Conservation (phyloP, 1,284 basidiomycete genomes). For the Ustilago sp. region DNA sequence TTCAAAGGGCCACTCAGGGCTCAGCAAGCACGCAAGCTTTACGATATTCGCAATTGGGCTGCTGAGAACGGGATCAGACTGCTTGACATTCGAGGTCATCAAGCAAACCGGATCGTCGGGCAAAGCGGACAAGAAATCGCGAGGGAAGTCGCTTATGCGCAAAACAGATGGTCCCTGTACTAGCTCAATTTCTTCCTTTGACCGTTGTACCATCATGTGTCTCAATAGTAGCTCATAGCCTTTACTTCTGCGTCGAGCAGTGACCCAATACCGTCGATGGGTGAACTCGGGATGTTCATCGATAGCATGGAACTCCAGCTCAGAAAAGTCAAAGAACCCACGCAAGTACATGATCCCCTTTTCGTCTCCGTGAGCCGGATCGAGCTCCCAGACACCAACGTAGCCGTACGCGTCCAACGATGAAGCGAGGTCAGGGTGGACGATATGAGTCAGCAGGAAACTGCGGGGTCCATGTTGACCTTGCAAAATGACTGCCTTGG, state of each 20-base stretch:
- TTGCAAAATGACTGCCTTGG: constrained; percentile 8
- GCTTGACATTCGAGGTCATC: constrained; percentile 4
- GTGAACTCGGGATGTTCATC: not conserved
- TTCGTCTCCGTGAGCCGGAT: not conserved
- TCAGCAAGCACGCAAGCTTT: not conserved
- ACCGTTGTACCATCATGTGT: not conserved
- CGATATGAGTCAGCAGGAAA: not conserved
- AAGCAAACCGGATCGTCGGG: not conserved
- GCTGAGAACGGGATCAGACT: constrained; percentile 8
- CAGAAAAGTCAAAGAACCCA: constrained; percentile 10
- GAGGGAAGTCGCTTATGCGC: not conserved
- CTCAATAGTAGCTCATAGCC: not conserved
- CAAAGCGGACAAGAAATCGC: no score
- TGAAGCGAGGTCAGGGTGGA: not conserved
- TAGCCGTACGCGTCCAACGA: not conserved
- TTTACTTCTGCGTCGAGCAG: not conserved
- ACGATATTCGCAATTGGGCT: constrained; percentile 11
- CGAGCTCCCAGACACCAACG: constrained; percentile 13
- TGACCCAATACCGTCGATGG: not conserved
- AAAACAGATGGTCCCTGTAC: not conserved
- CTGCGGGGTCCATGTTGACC: not conserved
- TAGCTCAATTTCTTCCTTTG: no score
- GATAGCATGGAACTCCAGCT: not conserved
- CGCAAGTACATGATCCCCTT: not conserved
- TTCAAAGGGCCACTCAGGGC: constrained; percentile 17